Base-by-base conservation (phyloP, 2,329 filamentous ascomycete genomes). In the Phaeosphaeriaceae sp. region DNA sequence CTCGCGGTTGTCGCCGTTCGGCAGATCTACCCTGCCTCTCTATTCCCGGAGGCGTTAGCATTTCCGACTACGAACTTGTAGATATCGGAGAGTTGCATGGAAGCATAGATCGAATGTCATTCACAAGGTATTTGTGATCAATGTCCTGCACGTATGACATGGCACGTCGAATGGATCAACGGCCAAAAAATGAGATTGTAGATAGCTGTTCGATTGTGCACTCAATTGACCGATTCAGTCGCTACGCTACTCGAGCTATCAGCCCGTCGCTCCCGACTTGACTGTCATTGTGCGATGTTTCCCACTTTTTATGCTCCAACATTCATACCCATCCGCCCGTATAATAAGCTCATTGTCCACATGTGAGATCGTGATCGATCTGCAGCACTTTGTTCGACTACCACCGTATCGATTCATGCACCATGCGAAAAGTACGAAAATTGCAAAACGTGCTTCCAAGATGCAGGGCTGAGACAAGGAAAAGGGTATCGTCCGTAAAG, bases 401-500 rank as follows among this genome's bases (percentile, higher is more conserved):
- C 19, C 43, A 46, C 9, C 43, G 19, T 9, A 40, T n/a, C 35
- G 35, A 4, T 40, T 13, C 35, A n/a, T 40, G 35, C 7, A n/a
- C 47, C 15, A 52, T 42, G 49, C 49, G 23, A 51, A 42, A 24
- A 17, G 30, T 42, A 23, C 10, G 32, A 26, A 43, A 26, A 15
- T 19, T 19, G 23, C 21, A 52, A 11, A 52, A 52, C 35, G 32
- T 24, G 21, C 30, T 23, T 43, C 58, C 46, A 40, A 56, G 42
- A 62, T 58, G 61, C 24, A 48, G 52, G 32, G 59, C 35, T 42
- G 49, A 67, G 48, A 60, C 43, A 63, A 66, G 52, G 56, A 66
- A 70, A 66, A 24, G 68, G 70, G 70, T 72, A 71, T 72, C 67
- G 49, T 67, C 63, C 54, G 54, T 55, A 58, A 52, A 54, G 59